phyloP scores from a whole-genome alignment of 768 basidiomycete species.

The Trametes sanguinea region DNA sequence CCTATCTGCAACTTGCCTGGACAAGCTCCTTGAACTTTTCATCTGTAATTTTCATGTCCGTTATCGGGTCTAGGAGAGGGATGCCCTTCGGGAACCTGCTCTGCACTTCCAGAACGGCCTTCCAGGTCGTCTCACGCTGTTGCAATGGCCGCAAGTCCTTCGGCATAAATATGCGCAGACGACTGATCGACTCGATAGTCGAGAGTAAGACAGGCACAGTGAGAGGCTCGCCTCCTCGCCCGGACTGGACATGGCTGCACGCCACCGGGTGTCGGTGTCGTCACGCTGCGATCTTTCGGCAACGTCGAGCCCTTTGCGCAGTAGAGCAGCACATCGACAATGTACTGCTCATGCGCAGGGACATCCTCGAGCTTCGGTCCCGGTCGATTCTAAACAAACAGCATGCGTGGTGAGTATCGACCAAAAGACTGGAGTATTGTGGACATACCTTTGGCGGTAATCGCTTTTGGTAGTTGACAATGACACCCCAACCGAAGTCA shows the following conservation, averaged over 20 bases:
- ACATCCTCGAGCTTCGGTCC: slow-evolving; percentile 69
- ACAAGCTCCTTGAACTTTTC: slow-evolving; percentile 88
- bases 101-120: slow-evolving; percentile 89
- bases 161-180: slow-evolving; percentile 83
- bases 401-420: background rate
- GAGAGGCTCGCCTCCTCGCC: slow-evolving; percentile 77
- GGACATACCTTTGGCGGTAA: slow-evolving; percentile 69
- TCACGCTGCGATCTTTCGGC: slow-evolving; percentile 57
- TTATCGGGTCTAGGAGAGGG: slow-evolving; percentile 83
- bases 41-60: slow-evolving; percentile 96
- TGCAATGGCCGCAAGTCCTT: slow-evolving; percentile 83
- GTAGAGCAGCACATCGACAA: slow-evolving; percentile 89
- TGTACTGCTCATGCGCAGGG: slow-evolving; percentile 86
- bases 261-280: slow-evolving; percentile 62
- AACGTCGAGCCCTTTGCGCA: slow-evolving; percentile 64
- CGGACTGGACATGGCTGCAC: slow-evolving; percentile 73
- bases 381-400: slow-evolving; percentile 54
- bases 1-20: slow-evolving; percentile 48
- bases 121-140: slow-evolving; percentile 83
- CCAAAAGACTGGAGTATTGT: background rate
- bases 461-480: slow-evolving; percentile 91
- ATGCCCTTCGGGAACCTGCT: slow-evolving; percentile 88
- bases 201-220: slow-evolving; percentile 88
- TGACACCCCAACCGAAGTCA: slow-evolving; percentile 96
- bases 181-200: slow-evolving; percentile 83